Evolutionary conservation across 2,329 filamentous ascomycete species (phyloP).

Genomic region (Aspergillus pseudotamarii): DNA sequence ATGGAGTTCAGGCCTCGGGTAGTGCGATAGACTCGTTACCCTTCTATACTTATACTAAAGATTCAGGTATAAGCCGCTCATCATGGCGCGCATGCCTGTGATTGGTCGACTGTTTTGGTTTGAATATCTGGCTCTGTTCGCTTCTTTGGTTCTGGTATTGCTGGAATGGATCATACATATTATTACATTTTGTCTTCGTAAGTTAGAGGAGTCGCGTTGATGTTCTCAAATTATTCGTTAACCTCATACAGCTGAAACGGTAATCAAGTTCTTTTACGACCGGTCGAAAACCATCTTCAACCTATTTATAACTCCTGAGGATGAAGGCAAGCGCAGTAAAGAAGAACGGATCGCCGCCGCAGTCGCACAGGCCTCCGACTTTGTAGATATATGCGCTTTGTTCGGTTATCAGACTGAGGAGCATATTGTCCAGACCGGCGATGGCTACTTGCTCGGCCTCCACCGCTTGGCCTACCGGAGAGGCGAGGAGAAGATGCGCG

Average conservation of each 20-base stretch:
- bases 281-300: conserved; percentile 84
- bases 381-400: conserved; percentile 87
- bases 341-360: conserved; percentile 72
- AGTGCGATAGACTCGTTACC: not conserved
- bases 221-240: conserved; percentile 15
- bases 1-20: not conserved
- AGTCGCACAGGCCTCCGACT: conserved; percentile 85
- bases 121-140: conserved; percentile 85
- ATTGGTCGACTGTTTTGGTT: conserved; percentile 64
- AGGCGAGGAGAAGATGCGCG: conserved; percentile 75
- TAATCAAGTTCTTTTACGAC: conserved; percentile 81
- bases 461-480: conserved; percentile 83
- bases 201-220: conserved; percentile 34
- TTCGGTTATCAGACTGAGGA: conserved; percentile 95
- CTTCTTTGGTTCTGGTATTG: conserved; percentile 79
- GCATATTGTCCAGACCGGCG: conserved; percentile 90
- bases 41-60: not conserved
- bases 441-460: conserved; percentile 89
- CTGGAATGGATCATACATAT: conserved; percentile 82
- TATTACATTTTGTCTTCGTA: conserved; percentile 85
- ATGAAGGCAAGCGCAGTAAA: conserved; percentile 67
- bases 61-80: conserved; percentile 12
- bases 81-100: conserved; percentile 63
- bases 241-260: conserved; percentile 64
- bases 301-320: conserved; percentile 69